Conservation (phyloP, 1,284 basidiomycete genomes). For the Naganishia sp. region DNA sequence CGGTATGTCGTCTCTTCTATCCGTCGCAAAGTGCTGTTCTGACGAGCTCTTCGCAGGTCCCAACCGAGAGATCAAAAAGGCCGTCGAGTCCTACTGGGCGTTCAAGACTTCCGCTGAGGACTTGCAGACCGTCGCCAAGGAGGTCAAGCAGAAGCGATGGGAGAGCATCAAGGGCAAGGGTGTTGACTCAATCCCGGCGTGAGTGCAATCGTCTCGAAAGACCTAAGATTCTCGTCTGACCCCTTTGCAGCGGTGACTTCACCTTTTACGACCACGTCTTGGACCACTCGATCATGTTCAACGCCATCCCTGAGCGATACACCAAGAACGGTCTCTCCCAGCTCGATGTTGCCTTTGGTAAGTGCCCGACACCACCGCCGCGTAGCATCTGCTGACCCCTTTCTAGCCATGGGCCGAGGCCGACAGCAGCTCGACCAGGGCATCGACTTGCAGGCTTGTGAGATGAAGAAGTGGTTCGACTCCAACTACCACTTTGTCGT, state of each 20-base stretch:
- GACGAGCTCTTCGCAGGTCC: constrained; percentile 61
- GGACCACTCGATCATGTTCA: constrained; percentile 95
- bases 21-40: neutral
- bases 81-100: constrained; percentile 96
- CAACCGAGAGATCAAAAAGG: constrained; percentile 96
- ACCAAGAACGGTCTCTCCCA: constrained; percentile 79
- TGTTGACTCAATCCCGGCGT: constrained; percentile 93
- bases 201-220: constrained; percentile 40
- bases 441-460: constrained; percentile 95
- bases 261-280: constrained; percentile 99
- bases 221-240: constrained; percentile 1
- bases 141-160: constrained; percentile 90
- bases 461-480: constrained; percentile 99
- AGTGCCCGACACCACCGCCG: constrained; percentile 30
- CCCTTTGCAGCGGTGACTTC: constrained; percentile 79
- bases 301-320: constrained; percentile 95
- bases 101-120: constrained; percentile 88
- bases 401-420: constrained; percentile 86
- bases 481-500: constrained; percentile 99
- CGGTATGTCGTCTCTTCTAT: constrained; percentile 59
- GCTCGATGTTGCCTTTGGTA: constrained; percentile 90
- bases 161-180: constrained; percentile 80
- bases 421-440: constrained; percentile 79
- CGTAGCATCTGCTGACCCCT: neutral
- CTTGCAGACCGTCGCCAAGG: constrained; percentile 83